These are phyloP conservation scores for Ceratopteris richardii DNA, from an alignment of 75 land plant genomes.

Conservation along the genomic window DNA sequence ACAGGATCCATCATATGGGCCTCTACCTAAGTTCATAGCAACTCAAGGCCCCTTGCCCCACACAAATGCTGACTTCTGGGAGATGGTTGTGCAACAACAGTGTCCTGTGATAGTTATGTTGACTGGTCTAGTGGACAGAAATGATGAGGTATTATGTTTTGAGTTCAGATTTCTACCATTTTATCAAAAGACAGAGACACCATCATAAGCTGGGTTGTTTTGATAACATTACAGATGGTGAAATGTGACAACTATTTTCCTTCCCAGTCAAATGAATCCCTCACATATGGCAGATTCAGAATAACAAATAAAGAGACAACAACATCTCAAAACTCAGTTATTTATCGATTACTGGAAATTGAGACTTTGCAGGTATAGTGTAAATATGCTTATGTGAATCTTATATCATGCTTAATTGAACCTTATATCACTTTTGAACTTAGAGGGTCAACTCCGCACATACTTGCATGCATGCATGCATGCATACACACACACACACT, in stretches of 20 bases:
- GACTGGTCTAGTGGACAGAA: conserved; percentile 15
- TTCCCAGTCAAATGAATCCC: background rate
- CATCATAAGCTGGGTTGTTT: too few species aligned
- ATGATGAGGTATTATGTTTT: too few species aligned
- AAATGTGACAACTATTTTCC: conserved; percentile 5
- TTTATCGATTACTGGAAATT: background rate
- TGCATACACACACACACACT: too few species aligned
- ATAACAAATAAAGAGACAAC: background rate
- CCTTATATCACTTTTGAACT: too few species aligned
- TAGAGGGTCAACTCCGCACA: too few species aligned
- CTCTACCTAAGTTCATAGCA: conserved; percentile 66
- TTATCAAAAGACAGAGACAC: too few species aligned
- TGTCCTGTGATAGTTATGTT: conserved; percentile 88
- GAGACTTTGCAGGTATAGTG: background rate
- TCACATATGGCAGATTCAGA: background rate
- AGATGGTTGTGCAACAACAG: conserved; percentile 70
- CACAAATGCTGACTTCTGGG: conserved; percentile 82
- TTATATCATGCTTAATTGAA: too few species aligned
- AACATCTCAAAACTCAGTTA: background rate
- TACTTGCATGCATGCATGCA: too few species aligned
- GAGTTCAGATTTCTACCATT: too few species aligned
- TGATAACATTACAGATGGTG: background rate
- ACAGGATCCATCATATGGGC: conserved; percentile 39
- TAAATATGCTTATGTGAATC: too few species aligned
- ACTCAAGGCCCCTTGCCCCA: conserved; percentile 85